Conservation (phyloP, 2,329 filamentous ascomycete species). For the Neonectria hederae region DNA sequence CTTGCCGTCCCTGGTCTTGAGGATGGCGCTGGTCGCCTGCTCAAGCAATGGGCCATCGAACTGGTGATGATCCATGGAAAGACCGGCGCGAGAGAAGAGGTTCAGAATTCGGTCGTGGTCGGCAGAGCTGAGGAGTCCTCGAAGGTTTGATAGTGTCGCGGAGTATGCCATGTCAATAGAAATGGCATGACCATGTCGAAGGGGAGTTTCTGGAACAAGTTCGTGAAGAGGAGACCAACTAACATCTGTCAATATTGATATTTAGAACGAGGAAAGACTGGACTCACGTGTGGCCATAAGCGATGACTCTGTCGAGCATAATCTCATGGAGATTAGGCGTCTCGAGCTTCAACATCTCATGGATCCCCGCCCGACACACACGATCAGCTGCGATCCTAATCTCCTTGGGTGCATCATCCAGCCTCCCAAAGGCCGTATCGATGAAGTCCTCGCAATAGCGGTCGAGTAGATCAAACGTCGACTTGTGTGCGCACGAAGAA, state of each 20-base stretch:
- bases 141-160: conserved; percentile 71
- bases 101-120: conserved; percentile 72
- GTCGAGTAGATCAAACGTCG: conserved; percentile 74
- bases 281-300: conserved; percentile 74
- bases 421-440: conserved; percentile 69
- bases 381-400: conserved; percentile 69
- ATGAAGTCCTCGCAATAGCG: conserved; percentile 76
- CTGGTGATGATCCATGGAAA: conserved; percentile 75
- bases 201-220: conserved; percentile 72
- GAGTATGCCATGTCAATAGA: conserved; percentile 82
- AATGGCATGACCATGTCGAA: conserved; percentile 78
- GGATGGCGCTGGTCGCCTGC: conserved; percentile 72
- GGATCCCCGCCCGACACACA: conserved; percentile 75
- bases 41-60: conserved; percentile 74
- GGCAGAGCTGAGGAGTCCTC: conserved; percentile 66
- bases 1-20: conserved; percentile 75
- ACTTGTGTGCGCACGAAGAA: conserved; percentile 72
- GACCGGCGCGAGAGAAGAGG: conserved; percentile 74
- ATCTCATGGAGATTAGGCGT: conserved; percentile 79
- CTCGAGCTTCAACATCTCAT: conserved; percentile 78
- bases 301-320: conserved; percentile 76
- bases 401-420: conserved; percentile 63
- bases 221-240: conserved; percentile 79
- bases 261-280: neutral
- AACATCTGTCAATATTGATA: neutral